Evolutionary conservation across 2,329 filamentous ascomycete genomes (phyloP).

Genomic region (Cucurbitaria berberidis): DNA sequence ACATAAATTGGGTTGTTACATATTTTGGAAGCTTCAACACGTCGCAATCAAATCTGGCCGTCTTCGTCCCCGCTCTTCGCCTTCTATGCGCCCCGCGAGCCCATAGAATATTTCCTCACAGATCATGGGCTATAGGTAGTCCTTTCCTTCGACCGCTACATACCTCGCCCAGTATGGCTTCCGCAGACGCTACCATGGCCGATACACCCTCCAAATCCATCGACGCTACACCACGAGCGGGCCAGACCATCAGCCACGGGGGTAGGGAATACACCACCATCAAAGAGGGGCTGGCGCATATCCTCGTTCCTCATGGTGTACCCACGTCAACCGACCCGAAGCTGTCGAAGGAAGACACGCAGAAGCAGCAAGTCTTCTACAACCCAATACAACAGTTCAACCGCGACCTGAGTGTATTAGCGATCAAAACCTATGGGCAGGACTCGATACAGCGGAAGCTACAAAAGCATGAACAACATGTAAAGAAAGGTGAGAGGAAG

Average conservation of each 20-base stretch:
- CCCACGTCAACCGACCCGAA: constrained; percentile 57
- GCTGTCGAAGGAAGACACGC: constrained; percentile 57
- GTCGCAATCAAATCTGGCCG: constrained; percentile 28
- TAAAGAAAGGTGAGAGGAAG: constrained; percentile 36
- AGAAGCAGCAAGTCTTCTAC: constrained; percentile 86
- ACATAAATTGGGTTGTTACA: background rate
- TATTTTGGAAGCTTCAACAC: background rate
- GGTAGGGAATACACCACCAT: constrained; percentile 65
- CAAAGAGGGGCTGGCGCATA: constrained; percentile 71
- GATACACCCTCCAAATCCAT: constrained; percentile 27
- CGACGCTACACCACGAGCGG: constrained; percentile 34
- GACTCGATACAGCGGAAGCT: constrained; percentile 61
- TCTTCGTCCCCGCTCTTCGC: constrained; percentile 10
- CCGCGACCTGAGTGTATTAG: constrained; percentile 89
- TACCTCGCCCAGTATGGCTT: constrained; percentile 24
- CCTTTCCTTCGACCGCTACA: constrained; percentile 26
- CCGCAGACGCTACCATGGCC: constrained; percentile 17
- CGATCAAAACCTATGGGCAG: constrained; percentile 87
- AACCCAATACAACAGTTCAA: constrained; percentile 99
- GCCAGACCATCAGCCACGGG: constrained; percentile 50
- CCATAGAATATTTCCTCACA: constrained; percentile 15
- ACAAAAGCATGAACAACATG: constrained; percentile 52
- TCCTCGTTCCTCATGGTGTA: constrained; percentile 65
- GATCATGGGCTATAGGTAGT: constrained; percentile 38
- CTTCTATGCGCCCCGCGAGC: constrained; percentile 30